Percentiles rank a stretch among this genome's conserved stretches.
Conservation (phyloP, 106 monocot genomes). For the Dendrobium officinale region DNA sequence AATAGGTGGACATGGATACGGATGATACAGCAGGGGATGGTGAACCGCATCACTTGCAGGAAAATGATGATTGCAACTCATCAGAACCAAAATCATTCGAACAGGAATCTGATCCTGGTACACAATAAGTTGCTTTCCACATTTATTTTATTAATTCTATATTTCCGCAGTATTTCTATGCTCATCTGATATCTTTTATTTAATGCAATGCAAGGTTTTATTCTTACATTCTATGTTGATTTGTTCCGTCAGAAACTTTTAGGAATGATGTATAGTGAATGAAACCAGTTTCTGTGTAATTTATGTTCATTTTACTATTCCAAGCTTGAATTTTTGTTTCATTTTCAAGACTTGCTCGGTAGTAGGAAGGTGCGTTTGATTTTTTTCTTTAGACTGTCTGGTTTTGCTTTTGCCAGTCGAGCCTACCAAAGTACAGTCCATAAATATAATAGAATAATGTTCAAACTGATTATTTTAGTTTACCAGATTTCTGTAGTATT, state of each 20-base stretch:
- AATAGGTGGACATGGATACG: slow-evolving; percentile 90
- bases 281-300: too few relatives aligned
- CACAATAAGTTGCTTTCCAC: not conserved
- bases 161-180: not conserved
- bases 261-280: too few relatives aligned
- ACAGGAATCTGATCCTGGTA: slow-evolving; percentile 32
- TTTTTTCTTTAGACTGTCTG: not conserved
- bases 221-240: too few relatives aligned
- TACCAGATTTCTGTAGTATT: not conserved
- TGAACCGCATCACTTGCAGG: slow-evolving; percentile 13
- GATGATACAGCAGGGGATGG: slow-evolving; percentile 51
- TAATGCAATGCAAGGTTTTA: not conserved
- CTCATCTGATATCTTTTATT: not conserved
- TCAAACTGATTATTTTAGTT: not conserved
- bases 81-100: slow-evolving; percentile 14
- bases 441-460: not conserved
- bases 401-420: not conserved
- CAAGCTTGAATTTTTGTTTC: too few relatives aligned
- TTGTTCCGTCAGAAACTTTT: too few relatives aligned
- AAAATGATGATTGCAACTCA: slow-evolving; percentile 16
- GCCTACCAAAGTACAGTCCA: not conserved
- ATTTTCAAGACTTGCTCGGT: not conserved
- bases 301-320: too few relatives aligned
- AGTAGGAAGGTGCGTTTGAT: not conserved
- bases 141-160: not conserved